A percentile compares a stretch with the other conserved stretches of the same genome.
Evolutionary conservation across 139 green algal species (phyloP).

Genomic region (Eudorina sp.): DNA sequence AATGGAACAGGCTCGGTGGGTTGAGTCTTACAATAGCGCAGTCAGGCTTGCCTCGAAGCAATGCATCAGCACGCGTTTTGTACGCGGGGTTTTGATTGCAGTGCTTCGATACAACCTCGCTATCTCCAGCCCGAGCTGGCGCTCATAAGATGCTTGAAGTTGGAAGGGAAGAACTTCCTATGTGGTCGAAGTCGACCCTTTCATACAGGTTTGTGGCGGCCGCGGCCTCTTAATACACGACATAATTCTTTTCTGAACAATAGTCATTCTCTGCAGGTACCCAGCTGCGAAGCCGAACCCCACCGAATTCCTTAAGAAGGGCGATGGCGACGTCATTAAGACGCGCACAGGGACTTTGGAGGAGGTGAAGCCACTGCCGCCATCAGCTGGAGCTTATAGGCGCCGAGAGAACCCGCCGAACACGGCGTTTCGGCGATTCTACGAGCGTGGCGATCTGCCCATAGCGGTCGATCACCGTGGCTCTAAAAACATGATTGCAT

Average conservation of each 20-base stretch:
- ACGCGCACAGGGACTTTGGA: conserved; percentile 22
- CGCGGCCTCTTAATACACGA: background rate
- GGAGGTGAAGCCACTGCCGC: conserved; percentile 49
- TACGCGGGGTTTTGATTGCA: conserved; percentile 20
- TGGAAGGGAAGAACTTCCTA: conserved; percentile 63
- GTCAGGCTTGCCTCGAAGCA: background rate
- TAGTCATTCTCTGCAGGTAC: conserved; percentile 49
- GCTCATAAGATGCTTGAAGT: conserved; percentile 63
- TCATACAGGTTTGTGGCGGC: conserved; percentile 66
- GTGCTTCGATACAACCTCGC: conserved; percentile 79
- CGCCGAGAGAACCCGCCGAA: conserved; percentile 78
- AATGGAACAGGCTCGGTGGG: conserved; percentile 74
- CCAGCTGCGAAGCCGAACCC: conserved; percentile 67
- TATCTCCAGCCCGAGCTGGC: conserved; percentile 62
- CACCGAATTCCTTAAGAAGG: conserved; percentile 63
- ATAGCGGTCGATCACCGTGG: conserved; percentile 84
- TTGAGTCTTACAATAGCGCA: background rate
- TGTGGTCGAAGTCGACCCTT: conserved; percentile 75
- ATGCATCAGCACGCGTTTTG: no score
- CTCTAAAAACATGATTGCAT: conserved; percentile 87
- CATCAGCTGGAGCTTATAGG: conserved; percentile 66
- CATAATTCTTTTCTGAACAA: background rate
- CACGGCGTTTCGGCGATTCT: conserved; percentile 87
- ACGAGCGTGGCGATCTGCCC: conserved; percentile 88
- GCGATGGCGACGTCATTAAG: conserved; percentile 60